Base-by-base conservation (phyloP, 345 rosid species). In the Eucalyptus urophylla region DNA sequence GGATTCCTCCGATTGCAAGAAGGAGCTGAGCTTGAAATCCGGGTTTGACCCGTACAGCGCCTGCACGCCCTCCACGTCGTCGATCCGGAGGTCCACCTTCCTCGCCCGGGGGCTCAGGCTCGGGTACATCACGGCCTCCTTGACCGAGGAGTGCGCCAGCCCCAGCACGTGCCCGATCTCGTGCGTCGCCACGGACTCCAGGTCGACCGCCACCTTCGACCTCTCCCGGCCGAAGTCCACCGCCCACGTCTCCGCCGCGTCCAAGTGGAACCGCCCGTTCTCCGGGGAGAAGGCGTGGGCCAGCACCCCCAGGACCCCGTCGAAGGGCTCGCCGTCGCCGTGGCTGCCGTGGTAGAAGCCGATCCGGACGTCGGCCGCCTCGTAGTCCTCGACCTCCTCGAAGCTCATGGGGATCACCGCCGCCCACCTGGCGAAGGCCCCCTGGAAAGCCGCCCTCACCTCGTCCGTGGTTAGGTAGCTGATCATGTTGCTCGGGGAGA, bases 161-260 rank as follows among this genome's bases (percentile, higher is more conserved):
- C 99, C 99, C 10, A 98, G 92, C 33, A 97, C 89, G 88, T 97
- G 99, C 80, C 99, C 99, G 14, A 97, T 97, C 94, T 97, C 99
- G 86, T 97, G 99, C 6, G 96, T 97, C 21, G 96, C 99, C 91
- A 97, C 99, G 8, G 99, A 97, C 60, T 97, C 99, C 94, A 97
- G 92, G 67, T 97, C 98, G 88, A 97, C 94, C 6, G 98, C 99
- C 62, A 50, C 93, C 88, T 44, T 92, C 11, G 97, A 97, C 89
- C 90, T 93, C 51, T 80, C 93, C 69, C 80, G 86, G 29, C 88
- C 91, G n/a, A 95, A 94, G 53, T 95, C 96, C 24, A 96, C 90
- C 47, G 94, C 92, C 99, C 99, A 97, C 16, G 92, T 95, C 88
- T 97, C 99, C 13, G 94, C 96, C 72, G 92, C 96, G 89, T 97